phyloP scores from a whole-genome alignment of 768 basidiomycete species.

The Termitomyces sp. region DNA sequence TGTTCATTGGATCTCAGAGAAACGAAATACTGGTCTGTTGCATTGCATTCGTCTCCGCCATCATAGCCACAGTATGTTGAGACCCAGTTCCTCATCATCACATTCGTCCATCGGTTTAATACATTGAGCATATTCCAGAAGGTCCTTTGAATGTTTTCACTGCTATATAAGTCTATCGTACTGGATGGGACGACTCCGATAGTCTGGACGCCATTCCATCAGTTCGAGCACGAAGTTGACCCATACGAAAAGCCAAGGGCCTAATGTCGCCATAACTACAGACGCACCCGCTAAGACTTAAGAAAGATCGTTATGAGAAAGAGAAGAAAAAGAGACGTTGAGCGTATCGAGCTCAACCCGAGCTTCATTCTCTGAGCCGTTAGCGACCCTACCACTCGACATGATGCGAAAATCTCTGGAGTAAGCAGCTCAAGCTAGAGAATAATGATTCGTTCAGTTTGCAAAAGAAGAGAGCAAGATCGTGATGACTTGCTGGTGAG shows the following conservation, averaged over 20 bases:
- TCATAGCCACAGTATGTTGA: not conserved
- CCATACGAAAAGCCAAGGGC: not conserved
- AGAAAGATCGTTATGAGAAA: not conserved
- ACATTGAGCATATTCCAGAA: not conserved
- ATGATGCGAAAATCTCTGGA: not conserved
- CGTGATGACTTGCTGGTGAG: too few species aligned
- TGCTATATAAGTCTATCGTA: constrained; percentile 3
- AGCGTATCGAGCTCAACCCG: not conserved
- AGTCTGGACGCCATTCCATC: constrained; percentile 6
- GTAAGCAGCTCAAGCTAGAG: not conserved
- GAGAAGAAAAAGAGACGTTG: not conserved
- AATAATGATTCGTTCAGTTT: too few species aligned
- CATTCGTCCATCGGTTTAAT: too few species aligned
- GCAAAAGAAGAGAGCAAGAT: too few species aligned
- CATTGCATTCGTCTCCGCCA: too few species aligned
- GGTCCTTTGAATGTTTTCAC: not conserved
- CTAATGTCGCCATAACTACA: not conserved
- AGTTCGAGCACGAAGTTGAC: not conserved
- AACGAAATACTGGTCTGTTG: too few species aligned
- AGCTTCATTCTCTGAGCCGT: not conserved
- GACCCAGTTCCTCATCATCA: not conserved
- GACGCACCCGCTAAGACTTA: too few species aligned
- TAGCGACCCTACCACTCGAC: not conserved
- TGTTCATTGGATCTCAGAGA: not conserved
- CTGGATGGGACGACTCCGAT: constrained; percentile 8